These are phyloP conservation scores for Noccaea caerulescens DNA, from an alignment of 345 rosid species.

Conservation along the genomic window DNA sequence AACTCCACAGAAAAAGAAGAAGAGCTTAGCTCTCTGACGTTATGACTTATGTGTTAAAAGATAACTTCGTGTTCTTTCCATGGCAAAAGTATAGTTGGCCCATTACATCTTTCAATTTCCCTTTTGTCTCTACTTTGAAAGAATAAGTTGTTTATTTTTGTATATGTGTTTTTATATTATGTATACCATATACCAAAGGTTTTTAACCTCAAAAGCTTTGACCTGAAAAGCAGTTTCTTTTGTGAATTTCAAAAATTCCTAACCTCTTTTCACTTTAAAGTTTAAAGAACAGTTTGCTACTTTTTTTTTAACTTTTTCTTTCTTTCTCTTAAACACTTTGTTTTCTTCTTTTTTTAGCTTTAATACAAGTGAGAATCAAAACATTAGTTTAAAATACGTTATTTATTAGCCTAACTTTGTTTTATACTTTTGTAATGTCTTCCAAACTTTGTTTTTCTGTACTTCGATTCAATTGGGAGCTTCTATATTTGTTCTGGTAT, in stretches of 20 bases:
- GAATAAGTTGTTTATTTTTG: constrained; percentile 13
- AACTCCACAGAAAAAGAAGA: constrained; percentile 22
- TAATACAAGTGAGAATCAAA: constrained; percentile 8
- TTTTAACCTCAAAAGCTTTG: constrained; percentile 54
- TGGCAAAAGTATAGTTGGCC: constrained; percentile 29
- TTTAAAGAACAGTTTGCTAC: constrained; percentile 30
- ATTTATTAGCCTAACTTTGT: constrained; percentile 1
- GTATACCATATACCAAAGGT: constrained; percentile 18
- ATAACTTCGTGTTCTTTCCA: constrained; percentile 35
- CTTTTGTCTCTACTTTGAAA: constrained; percentile 40
- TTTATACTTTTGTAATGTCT: background rate
- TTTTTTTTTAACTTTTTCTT: background rate
- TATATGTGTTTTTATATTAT: background rate
- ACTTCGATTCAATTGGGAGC: background rate
- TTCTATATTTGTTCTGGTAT: background rate
- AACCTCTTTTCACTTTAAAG: constrained; percentile 46
- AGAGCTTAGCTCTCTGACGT: constrained; percentile 21
- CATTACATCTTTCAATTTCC: constrained; percentile 33
- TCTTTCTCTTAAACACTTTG: background rate
- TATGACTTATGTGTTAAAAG: constrained; percentile 31
- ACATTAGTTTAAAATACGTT: background rate
- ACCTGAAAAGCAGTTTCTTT: constrained; percentile 45
- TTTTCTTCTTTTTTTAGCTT: background rate
- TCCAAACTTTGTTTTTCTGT: constrained; percentile 5
- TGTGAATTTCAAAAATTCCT: constrained; percentile 32